Conservation (phyloP, 257 asterid genomes). For the Agastache rugosa region DNA sequence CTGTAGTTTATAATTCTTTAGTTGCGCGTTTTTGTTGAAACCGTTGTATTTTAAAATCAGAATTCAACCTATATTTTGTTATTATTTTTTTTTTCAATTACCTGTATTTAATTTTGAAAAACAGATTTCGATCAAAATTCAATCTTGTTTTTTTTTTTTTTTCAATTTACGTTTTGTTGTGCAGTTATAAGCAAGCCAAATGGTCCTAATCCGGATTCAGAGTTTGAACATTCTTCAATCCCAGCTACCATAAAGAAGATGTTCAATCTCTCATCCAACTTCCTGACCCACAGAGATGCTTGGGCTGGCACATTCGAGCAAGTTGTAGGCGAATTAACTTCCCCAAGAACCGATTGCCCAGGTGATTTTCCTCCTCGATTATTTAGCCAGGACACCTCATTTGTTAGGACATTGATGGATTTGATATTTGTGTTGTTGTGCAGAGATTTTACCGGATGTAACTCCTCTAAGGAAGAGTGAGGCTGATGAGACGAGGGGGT, state of each 20-base stretch:
- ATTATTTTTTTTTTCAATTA: too few species aligned
- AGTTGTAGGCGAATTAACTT: constrained; percentile 54
- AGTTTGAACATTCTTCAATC: constrained; percentile 79
- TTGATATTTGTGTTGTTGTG: neutral
- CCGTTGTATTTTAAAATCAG: too few species aligned
- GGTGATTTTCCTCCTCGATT: constrained; percentile 43
- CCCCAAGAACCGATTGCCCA: constrained; percentile 86
- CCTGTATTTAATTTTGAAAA: too few species aligned
- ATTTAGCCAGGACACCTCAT: neutral
- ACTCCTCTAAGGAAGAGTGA: constrained; percentile 52
- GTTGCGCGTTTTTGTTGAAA: too few species aligned
- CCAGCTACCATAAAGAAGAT: constrained; percentile 84
- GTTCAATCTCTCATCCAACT: constrained; percentile 72
- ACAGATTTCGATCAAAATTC: too few species aligned
- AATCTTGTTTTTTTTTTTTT: too few species aligned
- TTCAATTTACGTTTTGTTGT: neutral
- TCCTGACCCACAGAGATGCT: constrained; percentile 83
- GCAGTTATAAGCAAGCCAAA: constrained; percentile 69
- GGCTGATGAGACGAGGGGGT: constrained; percentile 53
- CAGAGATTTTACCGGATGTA: constrained; percentile 71
- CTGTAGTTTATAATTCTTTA: too few species aligned
- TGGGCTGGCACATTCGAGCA: constrained; percentile 94
- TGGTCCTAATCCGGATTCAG: constrained; percentile 69
- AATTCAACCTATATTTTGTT: too few species aligned
- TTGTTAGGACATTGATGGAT: neutral